Evolutionary conservation across 2,329 filamentous ascomycete genomes (phyloP), one percentile per base, ranked within the genome.

Genomic region (Oidium heveae): DNA sequence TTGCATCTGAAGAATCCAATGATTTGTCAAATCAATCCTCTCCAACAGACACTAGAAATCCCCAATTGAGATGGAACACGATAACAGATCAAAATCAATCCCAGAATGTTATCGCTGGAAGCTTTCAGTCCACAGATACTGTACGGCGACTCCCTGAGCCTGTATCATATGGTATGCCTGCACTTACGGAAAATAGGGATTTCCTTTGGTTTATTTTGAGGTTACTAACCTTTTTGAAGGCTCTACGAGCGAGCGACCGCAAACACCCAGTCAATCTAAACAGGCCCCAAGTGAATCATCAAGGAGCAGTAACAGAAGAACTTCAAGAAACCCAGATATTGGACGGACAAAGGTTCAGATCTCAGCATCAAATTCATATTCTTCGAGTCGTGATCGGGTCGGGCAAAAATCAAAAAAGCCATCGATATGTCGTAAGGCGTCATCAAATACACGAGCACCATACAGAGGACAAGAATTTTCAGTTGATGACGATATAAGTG

Each of bases 401-500:
- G 58, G 66, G 61, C 58, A 68, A 63, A 57, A 61, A 53, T 51
- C 66, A 58, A 62, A 64, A 58, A 93, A 89, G 66, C 86, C 86
- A 18, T 69, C 75, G 12, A 76, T 89, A 67, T 67, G 76, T 56
- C 81, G 86, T 60, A 80, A 86, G 57, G 73, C 80, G 56, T 89
- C 86, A 1, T 86, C 86, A 24, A 84, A 76, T 55, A 68, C 65
- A 22, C 73, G 78, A 62, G 79, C 79, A 43, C 87, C 86, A 2
- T 79, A 89, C 64, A 82, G 86, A 54, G 85, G 88, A 33, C 84
- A 84, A 58, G 74, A 89, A 57, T 96, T 94, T 68, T 95, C 88
- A 0, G 86, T 86, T 51, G 88, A 96, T 64, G 89, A 96, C 66
- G 87, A 86, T 63, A 72, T 80, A 24, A 74, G 79, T 59, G 89